Evolutionary conservation across 306 rosid genomes (phyloP).

Genomic region (Cucumis cinereus): DNA sequence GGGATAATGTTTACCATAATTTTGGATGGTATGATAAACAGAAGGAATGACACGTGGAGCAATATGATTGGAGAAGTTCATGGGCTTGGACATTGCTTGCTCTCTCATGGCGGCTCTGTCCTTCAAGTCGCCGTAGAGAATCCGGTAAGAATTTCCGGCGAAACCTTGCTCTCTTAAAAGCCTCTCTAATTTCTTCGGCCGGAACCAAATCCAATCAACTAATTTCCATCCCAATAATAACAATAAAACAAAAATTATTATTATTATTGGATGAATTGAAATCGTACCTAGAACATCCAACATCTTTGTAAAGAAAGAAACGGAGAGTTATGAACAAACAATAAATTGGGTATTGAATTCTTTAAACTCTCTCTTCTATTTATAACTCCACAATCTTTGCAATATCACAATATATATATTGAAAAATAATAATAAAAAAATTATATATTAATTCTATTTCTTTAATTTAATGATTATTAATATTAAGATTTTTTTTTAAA

Average conservation of each 20-base stretch:
- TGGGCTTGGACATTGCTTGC: slow-evolving; percentile 22
- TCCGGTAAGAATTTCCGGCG: slow-evolving; percentile 16
- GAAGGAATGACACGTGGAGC: neutral
- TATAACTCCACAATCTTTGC: no score
- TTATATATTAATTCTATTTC: no score
- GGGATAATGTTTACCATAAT: neutral
- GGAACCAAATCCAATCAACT: slow-evolving; percentile 19
- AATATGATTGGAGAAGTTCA: slow-evolving; percentile 3
- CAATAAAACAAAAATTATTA: neutral
- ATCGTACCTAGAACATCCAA: neutral
- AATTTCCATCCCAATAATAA: slow-evolving; percentile 8
- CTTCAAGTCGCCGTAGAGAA: slow-evolving; percentile 21
- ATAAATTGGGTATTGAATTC: no score
- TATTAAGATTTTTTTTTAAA: no score
- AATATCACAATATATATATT: no score
- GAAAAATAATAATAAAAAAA: no score
- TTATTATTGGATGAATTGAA: neutral
- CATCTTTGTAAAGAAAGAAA: neutral
- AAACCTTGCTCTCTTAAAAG: slow-evolving; percentile 21
- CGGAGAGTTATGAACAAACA: neutral
- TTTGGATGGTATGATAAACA: neutral
- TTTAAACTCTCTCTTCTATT: neutral
- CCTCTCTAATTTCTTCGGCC: slow-evolving; percentile 18
- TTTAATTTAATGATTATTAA: no score
- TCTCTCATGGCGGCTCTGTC: neutral